phyloP scores from a whole-genome alignment of 1,284 basidiomycete genomes.

The Cutaneotrichosporon curvatum region DNA sequence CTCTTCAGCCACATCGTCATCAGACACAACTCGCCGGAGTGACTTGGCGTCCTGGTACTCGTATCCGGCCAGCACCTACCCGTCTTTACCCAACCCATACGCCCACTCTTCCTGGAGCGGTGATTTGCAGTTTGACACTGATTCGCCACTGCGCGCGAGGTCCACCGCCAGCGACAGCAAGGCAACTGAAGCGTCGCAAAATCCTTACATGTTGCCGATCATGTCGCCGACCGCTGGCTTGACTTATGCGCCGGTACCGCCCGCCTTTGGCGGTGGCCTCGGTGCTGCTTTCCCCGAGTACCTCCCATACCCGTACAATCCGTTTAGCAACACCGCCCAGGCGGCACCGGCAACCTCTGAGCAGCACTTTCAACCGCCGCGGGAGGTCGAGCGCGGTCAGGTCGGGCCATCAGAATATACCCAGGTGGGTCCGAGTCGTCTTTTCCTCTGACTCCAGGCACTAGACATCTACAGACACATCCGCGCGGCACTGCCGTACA shows the following conservation, averaged over 20 bases:
- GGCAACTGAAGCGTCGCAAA: neutral
- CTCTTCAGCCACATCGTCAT: too few species aligned
- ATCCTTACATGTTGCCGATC: constrained; percentile 7
- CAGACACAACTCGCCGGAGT: too few species aligned
- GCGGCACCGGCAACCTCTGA: neutral
- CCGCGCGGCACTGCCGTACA: constrained; percentile 21
- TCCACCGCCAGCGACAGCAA: too few species aligned
- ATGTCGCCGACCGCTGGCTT: constrained; percentile 1
- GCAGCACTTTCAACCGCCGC: neutral
- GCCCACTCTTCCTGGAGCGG: too few species aligned
- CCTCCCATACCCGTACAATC: constrained; percentile 3
- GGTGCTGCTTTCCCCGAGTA: constrained; percentile 11
- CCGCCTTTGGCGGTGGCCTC: constrained; percentile 9
- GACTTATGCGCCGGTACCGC: neutral
- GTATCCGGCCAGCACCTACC: too few species aligned
- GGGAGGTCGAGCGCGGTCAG: neutral
- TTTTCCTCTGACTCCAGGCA: constrained; percentile 14
- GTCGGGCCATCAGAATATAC: constrained; percentile 28
- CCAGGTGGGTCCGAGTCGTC: constrained; percentile 26
- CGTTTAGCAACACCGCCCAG: neutral
- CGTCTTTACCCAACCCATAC: too few species aligned
- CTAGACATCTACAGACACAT: constrained; percentile 24
- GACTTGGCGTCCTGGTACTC: too few species aligned
- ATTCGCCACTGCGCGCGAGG: too few species aligned
- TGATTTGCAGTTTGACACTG: too few species aligned